A percentile compares a stretch with the other conserved stretches of the same genome.
These are phyloP conservation scores for Eudorina sp. DNA, from an alignment of 139 green algal genomes.

Conservation along the genomic window DNA sequence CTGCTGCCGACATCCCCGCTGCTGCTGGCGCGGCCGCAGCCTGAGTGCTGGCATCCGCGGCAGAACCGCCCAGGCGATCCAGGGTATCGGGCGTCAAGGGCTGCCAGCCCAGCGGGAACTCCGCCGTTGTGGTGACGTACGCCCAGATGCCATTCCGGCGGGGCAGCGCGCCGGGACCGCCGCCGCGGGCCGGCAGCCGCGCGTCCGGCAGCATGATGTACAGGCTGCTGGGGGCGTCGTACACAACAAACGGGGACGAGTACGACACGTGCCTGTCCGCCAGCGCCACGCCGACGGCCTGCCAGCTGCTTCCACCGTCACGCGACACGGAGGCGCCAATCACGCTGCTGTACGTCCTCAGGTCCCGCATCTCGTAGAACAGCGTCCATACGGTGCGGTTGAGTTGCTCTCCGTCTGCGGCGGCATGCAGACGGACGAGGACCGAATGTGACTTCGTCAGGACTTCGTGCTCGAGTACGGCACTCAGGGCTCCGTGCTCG, in stretches of 20 bases:
- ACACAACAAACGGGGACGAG: conserved; percentile 28
- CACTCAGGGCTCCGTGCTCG: too few species aligned
- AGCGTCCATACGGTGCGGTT: not conserved
- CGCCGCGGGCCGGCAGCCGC: not conserved
- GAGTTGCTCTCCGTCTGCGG: not conserved
- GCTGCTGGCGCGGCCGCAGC: too few species aligned
- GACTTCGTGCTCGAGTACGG: too few species aligned
- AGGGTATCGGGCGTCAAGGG: not conserved
- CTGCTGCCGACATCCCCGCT: too few species aligned
- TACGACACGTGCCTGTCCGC: not conserved
- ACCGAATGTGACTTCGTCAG: too few species aligned
- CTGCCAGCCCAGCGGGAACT: conserved; percentile 16
- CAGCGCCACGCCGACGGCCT: not conserved
- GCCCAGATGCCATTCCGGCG: not conserved
- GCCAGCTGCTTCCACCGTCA: not conserved
- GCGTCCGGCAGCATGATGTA: conserved; percentile 44
- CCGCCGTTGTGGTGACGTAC: not conserved
- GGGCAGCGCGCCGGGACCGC: not conserved
- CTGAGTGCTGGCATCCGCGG: too few species aligned
- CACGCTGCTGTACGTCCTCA: not conserved
- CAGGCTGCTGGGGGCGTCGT: not conserved
- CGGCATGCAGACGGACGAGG: not conserved
- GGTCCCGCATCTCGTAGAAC: conserved; percentile 44
- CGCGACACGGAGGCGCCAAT: conserved; percentile 14
- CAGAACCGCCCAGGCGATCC: too few species aligned